A percentile compares a stretch with the other conserved stretches of the same genome.
phyloP scores from a whole-genome alignment of 2,329 filamentous ascomycete species.

The Hymenoscyphus occultus region DNA sequence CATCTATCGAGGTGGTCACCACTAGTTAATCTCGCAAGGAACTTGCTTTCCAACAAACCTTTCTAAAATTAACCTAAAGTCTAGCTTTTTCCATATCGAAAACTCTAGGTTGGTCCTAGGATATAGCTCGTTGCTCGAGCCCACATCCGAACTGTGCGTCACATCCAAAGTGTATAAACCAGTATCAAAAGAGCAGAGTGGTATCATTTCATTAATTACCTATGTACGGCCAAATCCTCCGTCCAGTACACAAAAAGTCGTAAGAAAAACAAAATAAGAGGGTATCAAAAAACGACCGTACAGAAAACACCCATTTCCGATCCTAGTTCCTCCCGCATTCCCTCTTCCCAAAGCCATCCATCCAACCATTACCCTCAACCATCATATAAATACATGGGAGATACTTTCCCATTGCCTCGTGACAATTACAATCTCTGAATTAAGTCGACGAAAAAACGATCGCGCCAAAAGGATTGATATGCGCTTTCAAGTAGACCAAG shows the following conservation, averaged over 20 bases:
- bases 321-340: neutral
- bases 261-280: neutral
- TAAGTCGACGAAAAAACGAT: neutral
- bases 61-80: too few relatives aligned
- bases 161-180: neutral
- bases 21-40: too few relatives aligned
- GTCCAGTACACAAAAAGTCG: neutral
- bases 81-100: too few relatives aligned
- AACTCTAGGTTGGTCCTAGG: too few relatives aligned
- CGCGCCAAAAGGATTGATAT: neutral
- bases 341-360: neutral
- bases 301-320: neutral
- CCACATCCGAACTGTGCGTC: too few relatives aligned
- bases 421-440: too few relatives aligned
- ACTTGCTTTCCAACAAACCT: too few relatives aligned
- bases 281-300: slow-evolving; percentile 5
- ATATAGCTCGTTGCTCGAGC: too few relatives aligned
- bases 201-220: neutral
- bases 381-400: neutral
- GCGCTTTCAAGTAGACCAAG: slow-evolving; percentile 31
- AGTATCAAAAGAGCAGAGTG: neutral
- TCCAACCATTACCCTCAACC: neutral
- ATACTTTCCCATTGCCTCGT: neutral
- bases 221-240: neutral
- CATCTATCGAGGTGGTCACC: too few relatives aligned